Conservation (phyloP, 345 rosid species). For the Pseudoturritis turrita region DNA sequence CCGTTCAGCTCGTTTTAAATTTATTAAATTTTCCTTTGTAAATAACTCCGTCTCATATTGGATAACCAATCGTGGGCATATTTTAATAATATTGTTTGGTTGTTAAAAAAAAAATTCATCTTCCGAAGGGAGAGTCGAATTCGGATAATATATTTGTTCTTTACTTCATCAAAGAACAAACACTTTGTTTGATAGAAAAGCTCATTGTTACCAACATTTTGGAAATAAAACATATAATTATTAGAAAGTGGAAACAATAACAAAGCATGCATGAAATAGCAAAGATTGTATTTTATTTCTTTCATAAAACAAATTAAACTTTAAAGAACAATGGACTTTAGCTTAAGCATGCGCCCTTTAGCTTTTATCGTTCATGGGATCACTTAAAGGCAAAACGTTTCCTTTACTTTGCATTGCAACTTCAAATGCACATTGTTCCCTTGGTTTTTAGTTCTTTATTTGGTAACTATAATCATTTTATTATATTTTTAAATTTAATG, state of each 20-base stretch:
- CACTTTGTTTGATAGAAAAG: not conserved
- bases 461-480: constrained; percentile 1
- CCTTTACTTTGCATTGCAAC: constrained; percentile 6
- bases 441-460: constrained; percentile 8
- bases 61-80: no score
- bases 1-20: no score
- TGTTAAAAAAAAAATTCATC: no score
- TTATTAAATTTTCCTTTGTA: no score
- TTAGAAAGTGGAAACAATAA: not conserved
- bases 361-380: constrained; percentile 12
- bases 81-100: no score
- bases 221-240: not conserved
- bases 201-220: not conserved
- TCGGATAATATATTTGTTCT: not conserved
- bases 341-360: constrained; percentile 18
- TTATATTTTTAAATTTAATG: not conserved
- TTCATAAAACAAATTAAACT: not conserved
- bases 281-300: not conserved
- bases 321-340: not conserved
- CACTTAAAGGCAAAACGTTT: constrained; percentile 12
- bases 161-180: not conserved
- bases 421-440: constrained; percentile 8
- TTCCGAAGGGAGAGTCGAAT: not conserved
- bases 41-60: no score
- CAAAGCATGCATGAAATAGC: not conserved